phyloP scores from a whole-genome alignment of 768 basidiomycete species.

The Boletellus sp. region DNA sequence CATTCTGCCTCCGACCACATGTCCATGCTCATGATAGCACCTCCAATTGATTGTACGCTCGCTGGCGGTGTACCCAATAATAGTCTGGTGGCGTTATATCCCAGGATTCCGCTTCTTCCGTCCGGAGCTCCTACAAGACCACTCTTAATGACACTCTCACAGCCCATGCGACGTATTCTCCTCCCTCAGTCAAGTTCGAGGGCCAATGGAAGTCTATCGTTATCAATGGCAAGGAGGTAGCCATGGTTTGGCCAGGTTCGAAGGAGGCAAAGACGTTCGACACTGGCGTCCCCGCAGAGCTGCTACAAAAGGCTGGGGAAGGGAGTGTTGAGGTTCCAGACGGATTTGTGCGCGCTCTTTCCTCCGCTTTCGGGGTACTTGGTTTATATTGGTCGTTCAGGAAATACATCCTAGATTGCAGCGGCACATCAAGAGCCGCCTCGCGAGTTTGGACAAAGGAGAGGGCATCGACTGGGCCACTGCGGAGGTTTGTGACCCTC shows the following conservation, averaged over 20 bases:
- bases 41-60: not conserved
- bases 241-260: constrained; percentile 56
- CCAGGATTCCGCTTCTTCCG: constrained; percentile 40
- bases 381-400: constrained; percentile 34
- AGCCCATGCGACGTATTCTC: constrained; percentile 43
- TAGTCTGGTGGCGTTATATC: constrained; percentile 41
- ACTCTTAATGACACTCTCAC: constrained; percentile 62
- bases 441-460: constrained; percentile 65
- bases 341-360: constrained; percentile 54
- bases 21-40: not conserved
- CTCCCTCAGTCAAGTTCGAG: constrained; percentile 53
- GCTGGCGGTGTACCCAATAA: not conserved
- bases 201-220: constrained; percentile 56
- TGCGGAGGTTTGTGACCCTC: constrained; percentile 58
- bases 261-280: constrained; percentile 52
- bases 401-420: constrained; percentile 76
- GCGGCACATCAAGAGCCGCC: constrained; percentile 72
- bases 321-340: constrained; percentile 62
- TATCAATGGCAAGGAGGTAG: constrained; percentile 13
- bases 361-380: not conserved
- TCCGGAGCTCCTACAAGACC: constrained; percentile 57
- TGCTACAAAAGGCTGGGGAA: constrained; percentile 56
- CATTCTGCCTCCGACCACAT: constrained; percentile 3
- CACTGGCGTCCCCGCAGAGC: constrained; percentile 59
- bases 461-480: constrained; percentile 86